Percentiles rank a stretch among this genome's conserved stretches.
phyloP scores from a whole-genome alignment of 2,329 filamentous ascomycete species.

The Hypoxylon sp. region DNA sequence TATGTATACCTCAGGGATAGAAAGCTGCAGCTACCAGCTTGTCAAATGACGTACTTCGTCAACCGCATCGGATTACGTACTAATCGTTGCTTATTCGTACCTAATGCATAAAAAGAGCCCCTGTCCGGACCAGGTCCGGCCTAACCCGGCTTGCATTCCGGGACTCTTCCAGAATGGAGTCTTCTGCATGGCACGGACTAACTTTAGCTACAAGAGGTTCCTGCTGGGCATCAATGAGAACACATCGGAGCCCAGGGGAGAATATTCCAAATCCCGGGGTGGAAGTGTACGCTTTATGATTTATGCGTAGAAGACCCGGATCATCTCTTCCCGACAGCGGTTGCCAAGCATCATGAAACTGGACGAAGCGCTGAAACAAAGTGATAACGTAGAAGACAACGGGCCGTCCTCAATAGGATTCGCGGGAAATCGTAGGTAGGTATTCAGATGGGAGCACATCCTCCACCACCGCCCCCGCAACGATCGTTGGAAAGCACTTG shows the following conservation, averaged over 20 bases:
- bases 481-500: constrained; percentile 19
- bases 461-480: constrained; percentile 29
- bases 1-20: neutral
- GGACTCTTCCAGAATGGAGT: constrained; percentile 32
- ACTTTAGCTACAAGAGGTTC: neutral
- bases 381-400: constrained; percentile 35
- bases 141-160: constrained; percentile 30
- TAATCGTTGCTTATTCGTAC: constrained; percentile 4
- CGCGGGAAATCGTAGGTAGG: constrained; percentile 6
- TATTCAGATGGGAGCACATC: constrained; percentile 22
- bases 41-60: constrained; percentile 28
- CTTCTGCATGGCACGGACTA: constrained; percentile 12
- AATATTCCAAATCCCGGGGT: constrained; percentile 23
- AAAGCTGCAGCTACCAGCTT: constrained; percentile 1
- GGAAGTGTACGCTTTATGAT: constrained; percentile 9
- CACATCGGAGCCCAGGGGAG: constrained; percentile 19
- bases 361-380: constrained; percentile 49
- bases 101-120: constrained; percentile 30
- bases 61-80: constrained; percentile 12
- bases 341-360: constrained; percentile 51
- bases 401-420: constrained; percentile 27
- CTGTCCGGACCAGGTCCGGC: constrained; percentile 35
- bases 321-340: constrained; percentile 45
- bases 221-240: constrained; percentile 9
- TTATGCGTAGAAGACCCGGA: constrained; percentile 44